These are phyloP conservation scores for Epichloe amarillans DNA, from an alignment of 2,329 filamentous ascomycete genomes.

Conservation along the genomic window DNA sequence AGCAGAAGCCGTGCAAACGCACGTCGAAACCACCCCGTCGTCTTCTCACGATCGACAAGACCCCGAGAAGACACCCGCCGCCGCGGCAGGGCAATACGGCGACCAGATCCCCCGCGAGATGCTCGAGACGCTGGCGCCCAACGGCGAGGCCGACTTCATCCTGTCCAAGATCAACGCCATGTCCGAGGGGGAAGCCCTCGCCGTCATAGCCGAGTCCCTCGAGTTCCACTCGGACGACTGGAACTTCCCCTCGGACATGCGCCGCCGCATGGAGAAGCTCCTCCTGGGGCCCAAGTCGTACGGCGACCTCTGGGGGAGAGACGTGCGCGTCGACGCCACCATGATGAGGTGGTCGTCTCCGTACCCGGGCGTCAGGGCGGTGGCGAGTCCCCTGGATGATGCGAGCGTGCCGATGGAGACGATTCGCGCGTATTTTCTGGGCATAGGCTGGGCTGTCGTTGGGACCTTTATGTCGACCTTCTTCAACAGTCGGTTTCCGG, in stretches of 20 bases:
- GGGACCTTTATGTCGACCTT: constrained; percentile 24
- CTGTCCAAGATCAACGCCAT: constrained; percentile 28
- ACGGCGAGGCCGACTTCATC: constrained; percentile 26
- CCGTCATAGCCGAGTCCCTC: constrained; percentile 24
- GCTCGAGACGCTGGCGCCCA: constrained; percentile 28
- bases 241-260: constrained; percentile 29
- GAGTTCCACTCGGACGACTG: constrained; percentile 29
- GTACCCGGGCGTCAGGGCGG: constrained; percentile 28
- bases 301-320: constrained; percentile 25
- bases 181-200: constrained; percentile 28
- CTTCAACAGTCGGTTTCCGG: constrained; percentile 27
- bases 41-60: neutral
- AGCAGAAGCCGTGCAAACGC: too few species aligned
- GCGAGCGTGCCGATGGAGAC: constrained; percentile 24
- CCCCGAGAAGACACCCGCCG: constrained; percentile 1
- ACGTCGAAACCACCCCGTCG: too few species aligned
- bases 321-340: constrained; percentile 26
- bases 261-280: constrained; percentile 25
- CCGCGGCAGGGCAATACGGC: constrained; percentile 7
- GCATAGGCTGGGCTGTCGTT: constrained; percentile 13
- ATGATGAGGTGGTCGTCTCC: constrained; percentile 28
- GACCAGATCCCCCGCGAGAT: constrained; percentile 26
- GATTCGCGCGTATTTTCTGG: constrained; percentile 28
- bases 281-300: constrained; percentile 25
- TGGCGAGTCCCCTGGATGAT: constrained; percentile 24